Evolutionary conservation across 768 basidiomycete species (phyloP).

Genomic region (Galerina marginata): DNA sequence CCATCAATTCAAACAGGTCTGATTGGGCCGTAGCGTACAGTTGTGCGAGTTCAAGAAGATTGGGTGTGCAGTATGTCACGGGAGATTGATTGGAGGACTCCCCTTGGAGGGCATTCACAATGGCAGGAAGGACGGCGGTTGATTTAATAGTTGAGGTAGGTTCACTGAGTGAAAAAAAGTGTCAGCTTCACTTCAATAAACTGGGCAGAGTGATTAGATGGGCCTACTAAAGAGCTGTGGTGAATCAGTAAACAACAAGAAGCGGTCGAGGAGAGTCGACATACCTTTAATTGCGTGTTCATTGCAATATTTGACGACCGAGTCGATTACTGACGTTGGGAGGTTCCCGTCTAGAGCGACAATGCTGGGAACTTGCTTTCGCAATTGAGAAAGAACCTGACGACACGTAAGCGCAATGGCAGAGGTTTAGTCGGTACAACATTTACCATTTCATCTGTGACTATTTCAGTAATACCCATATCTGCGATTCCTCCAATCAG

Average conservation of each 20-base stretch:
- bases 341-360: conserved; percentile 84
- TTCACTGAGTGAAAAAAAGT: conserved; percentile 58
- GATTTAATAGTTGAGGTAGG: conserved; percentile 93
- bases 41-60: conserved; percentile 75
- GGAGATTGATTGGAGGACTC: conserved; percentile 39
- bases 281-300: conserved; percentile 57
- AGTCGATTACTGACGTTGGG: conserved; percentile 53
- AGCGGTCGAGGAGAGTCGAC: conserved; percentile 23
- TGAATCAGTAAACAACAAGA: conserved; percentile 1
- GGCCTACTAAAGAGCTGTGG: conserved; percentile 77
- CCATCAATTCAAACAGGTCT: conserved; percentile 53
- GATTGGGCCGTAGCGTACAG: conserved; percentile 57
- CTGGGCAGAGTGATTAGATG: neutral
- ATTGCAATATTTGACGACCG: conserved; percentile 57
- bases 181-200: conserved; percentile 5
- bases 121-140: conserved; percentile 66
- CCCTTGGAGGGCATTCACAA: conserved; percentile 43
- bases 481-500: conserved; percentile 91
- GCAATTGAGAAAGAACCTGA: conserved; percentile 60
- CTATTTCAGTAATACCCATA: conserved; percentile 71
- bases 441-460: conserved; percentile 51
- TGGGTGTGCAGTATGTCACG: conserved; percentile 82
- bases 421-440: neutral
- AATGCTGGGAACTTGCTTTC: conserved; percentile 54
- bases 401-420: neutral